Evolutionary conservation across 352 stramenopile genomes (phyloP).

Genomic region (Pythium phragmitis): DNA sequence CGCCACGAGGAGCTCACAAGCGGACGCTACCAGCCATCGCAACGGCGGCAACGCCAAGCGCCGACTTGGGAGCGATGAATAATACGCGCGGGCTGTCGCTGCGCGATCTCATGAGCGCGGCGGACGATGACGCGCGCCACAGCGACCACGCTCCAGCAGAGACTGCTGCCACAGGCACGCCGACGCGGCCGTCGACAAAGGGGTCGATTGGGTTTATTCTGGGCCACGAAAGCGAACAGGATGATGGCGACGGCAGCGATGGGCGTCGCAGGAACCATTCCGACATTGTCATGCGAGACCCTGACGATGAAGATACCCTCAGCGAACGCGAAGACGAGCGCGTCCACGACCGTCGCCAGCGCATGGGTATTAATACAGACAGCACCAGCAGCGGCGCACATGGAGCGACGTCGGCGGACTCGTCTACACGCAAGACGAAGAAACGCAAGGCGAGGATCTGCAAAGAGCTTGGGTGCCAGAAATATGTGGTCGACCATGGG

Average conservation of each 20-base stretch:
- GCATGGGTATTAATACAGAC: not conserved
- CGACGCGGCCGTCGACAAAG: slow-evolving; percentile 4
- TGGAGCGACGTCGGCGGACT: not conserved
- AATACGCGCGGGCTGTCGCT: slow-evolving; percentile 27
- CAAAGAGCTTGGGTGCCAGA: slow-evolving; percentile 38
- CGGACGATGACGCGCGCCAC: slow-evolving; percentile 16
- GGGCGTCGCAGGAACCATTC: not conserved
- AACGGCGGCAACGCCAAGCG: not conserved
- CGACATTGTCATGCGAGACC: slow-evolving; percentile 14
- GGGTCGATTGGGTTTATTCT: slow-evolving; percentile 28
- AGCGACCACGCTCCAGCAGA: not conserved
- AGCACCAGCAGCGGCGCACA: not conserved
- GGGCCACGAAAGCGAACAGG: slow-evolving; percentile 19
- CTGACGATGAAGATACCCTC: slow-evolving; percentile 17
- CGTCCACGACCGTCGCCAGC: not conserved
- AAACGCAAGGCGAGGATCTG: slow-evolving; percentile 47
- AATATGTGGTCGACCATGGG: slow-evolving; percentile 47
- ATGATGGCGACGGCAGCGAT: not conserved
- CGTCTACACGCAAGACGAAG: slow-evolving; percentile 31
- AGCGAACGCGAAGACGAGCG: slow-evolving; percentile 14
- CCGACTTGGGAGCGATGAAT: not conserved
- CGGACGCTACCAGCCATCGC: slow-evolving; percentile 1
- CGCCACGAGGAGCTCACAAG: slow-evolving; percentile 1
- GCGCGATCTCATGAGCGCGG: slow-evolving; percentile 27
- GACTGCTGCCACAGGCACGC: not conserved